These are phyloP conservation scores for Macaranga tanarius DNA, from an alignment of 441 rosid genomes.

Conservation along the genomic window DNA sequence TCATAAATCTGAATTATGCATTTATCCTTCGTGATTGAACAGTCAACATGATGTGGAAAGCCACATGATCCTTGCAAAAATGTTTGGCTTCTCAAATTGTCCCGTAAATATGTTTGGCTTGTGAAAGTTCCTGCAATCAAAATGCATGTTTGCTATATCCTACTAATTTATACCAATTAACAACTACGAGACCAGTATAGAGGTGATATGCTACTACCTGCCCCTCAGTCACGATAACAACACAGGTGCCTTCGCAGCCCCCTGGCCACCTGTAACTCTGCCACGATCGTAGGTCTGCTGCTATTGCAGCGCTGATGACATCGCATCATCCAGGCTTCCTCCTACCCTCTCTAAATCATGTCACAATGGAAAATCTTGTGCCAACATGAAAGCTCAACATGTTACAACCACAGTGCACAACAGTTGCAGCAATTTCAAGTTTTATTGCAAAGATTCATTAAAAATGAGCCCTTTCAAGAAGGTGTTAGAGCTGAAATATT, in stretches of 20 bases:
- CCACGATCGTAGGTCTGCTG: too few relatives aligned
- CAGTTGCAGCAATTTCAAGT: slow-evolving; percentile 92
- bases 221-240: too few relatives aligned
- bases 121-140: background rate
- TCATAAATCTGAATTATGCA: slow-evolving; percentile 68
- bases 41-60: slow-evolving; percentile 52
- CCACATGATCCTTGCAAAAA: slow-evolving; percentile 65
- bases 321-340: too few relatives aligned
- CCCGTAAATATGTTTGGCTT: background rate
- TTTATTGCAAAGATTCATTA: slow-evolving; percentile 83
- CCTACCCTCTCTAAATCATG: too few relatives aligned
- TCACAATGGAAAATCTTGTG: slow-evolving; percentile 59
- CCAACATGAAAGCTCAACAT: slow-evolving; percentile 60
- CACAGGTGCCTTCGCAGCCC: too few relatives aligned
- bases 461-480: slow-evolving; percentile 89
- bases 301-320: too few relatives aligned
- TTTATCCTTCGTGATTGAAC: slow-evolving; percentile 84
- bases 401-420: slow-evolving; percentile 80
- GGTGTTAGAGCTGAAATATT: slow-evolving; percentile 73
- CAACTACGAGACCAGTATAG: background rate
- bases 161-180: background rate
- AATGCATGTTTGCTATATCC: slow-evolving; percentile 3
- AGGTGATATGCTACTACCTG: too few relatives aligned
- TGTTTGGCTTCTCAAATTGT: too few relatives aligned
- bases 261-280: too few relatives aligned